These are phyloP conservation scores for Melaleuca quinquenervia DNA, from an alignment of 345 rosid species.

Conservation along the genomic window DNA sequence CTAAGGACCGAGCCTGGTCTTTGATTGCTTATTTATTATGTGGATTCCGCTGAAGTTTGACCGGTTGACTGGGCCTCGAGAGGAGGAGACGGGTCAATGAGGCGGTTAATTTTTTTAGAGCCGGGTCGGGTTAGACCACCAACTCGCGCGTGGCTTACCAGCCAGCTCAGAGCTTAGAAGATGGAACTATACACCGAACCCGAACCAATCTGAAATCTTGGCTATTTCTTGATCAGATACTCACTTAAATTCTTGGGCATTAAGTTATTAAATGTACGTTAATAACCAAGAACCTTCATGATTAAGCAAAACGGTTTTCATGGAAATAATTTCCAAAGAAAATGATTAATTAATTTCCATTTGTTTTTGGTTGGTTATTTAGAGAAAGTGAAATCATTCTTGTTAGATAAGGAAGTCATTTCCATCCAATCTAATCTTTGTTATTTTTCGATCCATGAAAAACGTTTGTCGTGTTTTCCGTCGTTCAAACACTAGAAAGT, in stretches of 20 bases:
- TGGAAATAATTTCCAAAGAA: not conserved
- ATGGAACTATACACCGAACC: too few species aligned
- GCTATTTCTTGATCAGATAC: too few species aligned
- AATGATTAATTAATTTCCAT: not conserved
- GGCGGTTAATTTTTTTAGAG: not conserved
- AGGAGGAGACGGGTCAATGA: not conserved
- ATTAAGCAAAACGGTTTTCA: not conserved
- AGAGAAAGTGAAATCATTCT: not conserved
- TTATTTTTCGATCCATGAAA: fast-evolving
- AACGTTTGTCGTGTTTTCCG: fast-evolving
- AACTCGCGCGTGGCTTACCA: not conserved
- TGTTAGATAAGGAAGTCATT: not conserved
- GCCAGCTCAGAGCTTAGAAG: not conserved
- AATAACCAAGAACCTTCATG: too few species aligned
- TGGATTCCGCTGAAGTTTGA: not conserved
- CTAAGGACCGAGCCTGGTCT: not conserved
- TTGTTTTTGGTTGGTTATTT: fast-evolving
- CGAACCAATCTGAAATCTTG: too few species aligned
- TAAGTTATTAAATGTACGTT: too few species aligned
- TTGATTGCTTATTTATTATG: not conserved
- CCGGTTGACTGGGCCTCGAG: not conserved
- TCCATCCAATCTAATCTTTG: fast-evolving
- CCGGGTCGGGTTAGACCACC: not conserved
- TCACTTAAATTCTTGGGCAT: too few species aligned
- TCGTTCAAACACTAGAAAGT: not conserved